These are phyloP conservation scores for Hypoxylon cercidicola DNA, from an alignment of 495 filamentous ascomycete species.

Conservation along the genomic window DNA sequence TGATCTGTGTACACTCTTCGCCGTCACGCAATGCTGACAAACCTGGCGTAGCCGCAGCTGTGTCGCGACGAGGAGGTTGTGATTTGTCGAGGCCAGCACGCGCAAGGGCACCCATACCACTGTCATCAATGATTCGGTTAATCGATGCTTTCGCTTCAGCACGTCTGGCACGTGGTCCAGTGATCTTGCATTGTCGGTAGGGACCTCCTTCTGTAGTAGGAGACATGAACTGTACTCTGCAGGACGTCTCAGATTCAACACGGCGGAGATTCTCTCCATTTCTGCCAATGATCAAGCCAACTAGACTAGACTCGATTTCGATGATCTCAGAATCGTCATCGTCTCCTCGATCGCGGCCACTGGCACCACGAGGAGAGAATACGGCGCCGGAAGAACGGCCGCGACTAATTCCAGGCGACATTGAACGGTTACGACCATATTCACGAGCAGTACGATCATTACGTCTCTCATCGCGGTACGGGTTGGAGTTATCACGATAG, in stretches of 20 bases:
- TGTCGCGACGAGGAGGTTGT: slow-evolving; percentile 33
- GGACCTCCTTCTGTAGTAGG: slow-evolving; percentile 70
- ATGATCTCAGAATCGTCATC: slow-evolving; percentile 76
- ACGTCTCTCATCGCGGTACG: slow-evolving; percentile 81
- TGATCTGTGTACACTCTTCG: slow-evolving; percentile 81
- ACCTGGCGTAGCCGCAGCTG: slow-evolving; percentile 35
- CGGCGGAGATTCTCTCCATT: slow-evolving; percentile 83
- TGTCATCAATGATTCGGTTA: slow-evolving; percentile 83
- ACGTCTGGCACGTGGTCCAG: slow-evolving; percentile 71
- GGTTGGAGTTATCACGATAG: slow-evolving; percentile 77
- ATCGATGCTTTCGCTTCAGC: slow-evolving; percentile 78
- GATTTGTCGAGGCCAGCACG: slow-evolving; percentile 50
- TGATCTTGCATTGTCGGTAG: slow-evolving; percentile 81
- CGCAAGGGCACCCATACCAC: slow-evolving; percentile 69
- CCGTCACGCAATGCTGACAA: slow-evolving; percentile 69
- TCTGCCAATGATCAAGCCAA: slow-evolving; percentile 85
- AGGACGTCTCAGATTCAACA: slow-evolving; percentile 77
- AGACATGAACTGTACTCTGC: slow-evolving; percentile 85
- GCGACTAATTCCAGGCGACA: slow-evolving; percentile 63
- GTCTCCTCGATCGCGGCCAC: slow-evolving; percentile 63
- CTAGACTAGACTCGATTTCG: slow-evolving; percentile 77
- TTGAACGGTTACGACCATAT: slow-evolving; percentile 70
- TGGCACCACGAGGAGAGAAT: slow-evolving; percentile 59
- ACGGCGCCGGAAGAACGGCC: slow-evolving; percentile 51
- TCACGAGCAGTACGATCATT: slow-evolving; percentile 67